Conservation (phyloP, 1,139 yeast genomes). For the Lodderomyces pseudojiufengensis region DNA sequence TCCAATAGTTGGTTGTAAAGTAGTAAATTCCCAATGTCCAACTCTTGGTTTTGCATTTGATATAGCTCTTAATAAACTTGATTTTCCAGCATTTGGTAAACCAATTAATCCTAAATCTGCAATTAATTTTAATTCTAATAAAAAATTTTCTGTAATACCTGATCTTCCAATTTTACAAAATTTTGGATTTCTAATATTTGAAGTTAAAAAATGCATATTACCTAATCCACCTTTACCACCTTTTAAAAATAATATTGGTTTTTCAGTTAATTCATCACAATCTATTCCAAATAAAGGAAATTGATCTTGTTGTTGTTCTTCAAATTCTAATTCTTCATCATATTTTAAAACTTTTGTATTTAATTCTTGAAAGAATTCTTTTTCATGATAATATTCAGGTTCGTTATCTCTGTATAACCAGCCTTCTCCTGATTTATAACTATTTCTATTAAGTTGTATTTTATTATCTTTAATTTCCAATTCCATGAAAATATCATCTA, state of each 20-base stretch:
- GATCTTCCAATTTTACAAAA: constrained; percentile 78
- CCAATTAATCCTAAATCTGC: constrained; percentile 96
- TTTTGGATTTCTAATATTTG: constrained; percentile 81
- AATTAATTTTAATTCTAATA: constrained; percentile 78
- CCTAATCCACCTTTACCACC: constrained; percentile 97
- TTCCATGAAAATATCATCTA: constrained; percentile 28
- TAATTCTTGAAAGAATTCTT: constrained; percentile 63
- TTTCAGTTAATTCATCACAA: constrained; percentile 56
- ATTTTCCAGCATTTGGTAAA: constrained; percentile 94
- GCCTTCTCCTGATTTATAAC: constrained; percentile 67
- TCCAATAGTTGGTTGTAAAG: constrained; percentile 88
- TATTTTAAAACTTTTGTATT: constrained; percentile 59
- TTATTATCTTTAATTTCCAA: constrained; percentile 22
- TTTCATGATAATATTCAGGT: constrained; percentile 60
- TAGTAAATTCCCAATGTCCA: constrained; percentile 97
- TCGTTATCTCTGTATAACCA: constrained; percentile 82
- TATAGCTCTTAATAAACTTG: constrained; percentile 82
- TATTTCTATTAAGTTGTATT: constrained; percentile 56
- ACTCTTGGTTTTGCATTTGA: constrained; percentile 87
- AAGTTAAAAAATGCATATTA: constrained; percentile 88
- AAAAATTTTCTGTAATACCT: constrained; percentile 62
- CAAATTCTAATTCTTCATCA: constrained; percentile 58
- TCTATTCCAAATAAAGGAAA: constrained; percentile 83
- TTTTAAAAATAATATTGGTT: constrained; percentile 64
- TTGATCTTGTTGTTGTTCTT: constrained; percentile 60